Percentiles rank a stretch among this genome's conserved stretches.
phyloP scores from a whole-genome alignment of 768 basidiomycete species.

The Mycena vulgaris region DNA sequence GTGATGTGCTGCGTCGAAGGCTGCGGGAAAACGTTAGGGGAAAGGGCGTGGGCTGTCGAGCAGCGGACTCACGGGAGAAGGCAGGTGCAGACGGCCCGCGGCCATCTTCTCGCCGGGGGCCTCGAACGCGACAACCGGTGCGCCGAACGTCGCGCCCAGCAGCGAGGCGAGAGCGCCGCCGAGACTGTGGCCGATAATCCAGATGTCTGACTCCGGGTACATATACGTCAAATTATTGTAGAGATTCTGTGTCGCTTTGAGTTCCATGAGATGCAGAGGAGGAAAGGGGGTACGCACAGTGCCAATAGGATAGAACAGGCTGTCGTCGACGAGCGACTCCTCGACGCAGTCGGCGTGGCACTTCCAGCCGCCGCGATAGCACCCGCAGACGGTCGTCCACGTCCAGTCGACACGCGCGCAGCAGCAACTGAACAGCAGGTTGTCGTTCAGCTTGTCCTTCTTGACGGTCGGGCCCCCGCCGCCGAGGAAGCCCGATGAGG shows the following conservation, averaged over 20 bases:
- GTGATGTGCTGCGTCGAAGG: slow-evolving; percentile 86
- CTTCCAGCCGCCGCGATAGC: slow-evolving; percentile 84
- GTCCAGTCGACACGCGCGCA: slow-evolving; percentile 94
- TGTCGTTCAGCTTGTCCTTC: slow-evolving; percentile 96
- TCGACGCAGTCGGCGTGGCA: slow-evolving; percentile 89
- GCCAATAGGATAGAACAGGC: slow-evolving; percentile 91
- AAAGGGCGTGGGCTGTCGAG: not conserved
- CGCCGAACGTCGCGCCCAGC: slow-evolving; percentile 90
- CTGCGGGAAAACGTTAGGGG: slow-evolving; percentile 49
- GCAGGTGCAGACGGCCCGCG: slow-evolving; percentile 85
- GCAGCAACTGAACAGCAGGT: slow-evolving; percentile 93
- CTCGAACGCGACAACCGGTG: slow-evolving; percentile 91
- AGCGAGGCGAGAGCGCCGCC: slow-evolving; percentile 85
- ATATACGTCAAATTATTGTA: slow-evolving; percentile 95
- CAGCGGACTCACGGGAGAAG: slow-evolving; percentile 74
- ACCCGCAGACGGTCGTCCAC: slow-evolving; percentile 95
- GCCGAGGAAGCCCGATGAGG: slow-evolving; percentile 82
- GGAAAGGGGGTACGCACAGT: slow-evolving; percentile 67
- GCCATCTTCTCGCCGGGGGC: slow-evolving; percentile 91
- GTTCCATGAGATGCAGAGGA: not conserved
- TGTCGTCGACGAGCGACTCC: slow-evolving; percentile 80
- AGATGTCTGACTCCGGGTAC: slow-evolving; percentile 93
- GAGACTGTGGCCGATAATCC: slow-evolving; percentile 86
- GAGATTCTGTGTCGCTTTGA: slow-evolving; percentile 71
- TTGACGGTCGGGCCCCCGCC: slow-evolving; percentile 87